Percentiles rank a stretch among this genome's conserved stretches.
These are phyloP conservation scores for Ceriops decandra DNA, from an alignment of 345 rosid species.

Conservation along the genomic window DNA sequence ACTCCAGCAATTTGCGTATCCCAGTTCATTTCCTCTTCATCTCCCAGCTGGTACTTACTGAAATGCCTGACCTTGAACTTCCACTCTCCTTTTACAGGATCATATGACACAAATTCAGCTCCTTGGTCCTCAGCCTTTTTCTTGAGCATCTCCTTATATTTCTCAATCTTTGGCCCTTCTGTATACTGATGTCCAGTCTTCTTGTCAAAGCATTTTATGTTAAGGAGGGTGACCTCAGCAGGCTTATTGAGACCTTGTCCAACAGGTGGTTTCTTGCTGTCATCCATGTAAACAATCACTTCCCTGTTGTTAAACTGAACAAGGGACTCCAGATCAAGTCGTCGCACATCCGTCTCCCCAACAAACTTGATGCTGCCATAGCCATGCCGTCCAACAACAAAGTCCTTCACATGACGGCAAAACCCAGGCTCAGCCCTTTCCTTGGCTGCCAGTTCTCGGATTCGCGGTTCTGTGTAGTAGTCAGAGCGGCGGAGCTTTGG, in stretches of 20 bases:
- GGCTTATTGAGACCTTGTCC: conserved; percentile 95
- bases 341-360: conserved; percentile 82
- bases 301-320: conserved; percentile 84
- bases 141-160: conserved; percentile 78
- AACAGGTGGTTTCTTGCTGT: conserved; percentile 77
- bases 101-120: conserved; percentile 78
- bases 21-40: conserved; percentile 34
- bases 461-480: conserved; percentile 86
- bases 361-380: conserved; percentile 82
- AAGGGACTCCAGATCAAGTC: conserved; percentile 72
- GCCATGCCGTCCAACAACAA: conserved; percentile 82
- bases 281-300: conserved; percentile 96
- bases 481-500: conserved; percentile 80
- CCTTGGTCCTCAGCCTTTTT: conserved; percentile 88
- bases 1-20: conserved; percentile 6
- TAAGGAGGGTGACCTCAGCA: conserved; percentile 89
- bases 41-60: conserved; percentile 58
- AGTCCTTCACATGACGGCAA: conserved; percentile 68
- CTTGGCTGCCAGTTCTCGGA: conserved; percentile 90
- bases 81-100: conserved; percentile 82
- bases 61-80: conserved; percentile 81
- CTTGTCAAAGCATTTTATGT: conserved; percentile 82
- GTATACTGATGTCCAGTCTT: conserved; percentile 62
- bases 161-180: conserved; percentile 66
- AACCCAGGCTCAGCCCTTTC: conserved; percentile 78